Evolutionary conservation across 2,329 filamentous ascomycete genomes (phyloP), one percentile per base, ranked within the genome.

Genomic region (Aureobasidium zeae): DNA sequence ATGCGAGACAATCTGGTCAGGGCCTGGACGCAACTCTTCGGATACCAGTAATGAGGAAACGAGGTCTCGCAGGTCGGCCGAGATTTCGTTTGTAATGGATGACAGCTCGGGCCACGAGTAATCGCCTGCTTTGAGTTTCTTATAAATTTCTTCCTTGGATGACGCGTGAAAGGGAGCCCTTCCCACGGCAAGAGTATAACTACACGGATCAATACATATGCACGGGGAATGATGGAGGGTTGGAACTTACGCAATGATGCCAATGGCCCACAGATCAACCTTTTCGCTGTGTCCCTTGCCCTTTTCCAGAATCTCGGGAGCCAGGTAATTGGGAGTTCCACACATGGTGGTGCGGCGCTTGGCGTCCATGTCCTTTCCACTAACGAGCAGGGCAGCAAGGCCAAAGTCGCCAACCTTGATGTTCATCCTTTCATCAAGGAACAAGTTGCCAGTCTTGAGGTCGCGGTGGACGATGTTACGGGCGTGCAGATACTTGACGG

Each of bases 361-460:
- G 44, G 77, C 86, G 62, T 80, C 81, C 74, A 86, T 85, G 57
- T 98, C 91, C 61, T 83, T 87, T 58, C 89, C 86, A 8, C 88
- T 93, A 32, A 96, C 80, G 45, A 96, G 72, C 54, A 98, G 71
- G 20, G 93, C 91, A 21, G 91, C 91, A 44, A 98, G 72, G 3
- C 91, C 91, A 66, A 98, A 98, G 62, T 98, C 91, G 32, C 91
- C 91, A 55, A 98, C 86, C 62, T 98, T 98, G 55, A 94, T 82
- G 57, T 98, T 94, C 89, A 98, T 95, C 53, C 87, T 73, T 43
- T 78, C 77, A 62, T 98, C 91, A 41, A 98, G 72, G 57, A 98
- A 98, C 53, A 98, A 81, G 61, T 98, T 98, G 36, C 91, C 93
- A 72, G 95, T 96, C 66, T 98, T 98, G 54, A 98, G 66, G 63